Percentiles rank a stretch among this genome's conserved stretches.
Conservation (phyloP, 176 grass and related monocot genomes). For the Coix lacrymajobi region DNA sequence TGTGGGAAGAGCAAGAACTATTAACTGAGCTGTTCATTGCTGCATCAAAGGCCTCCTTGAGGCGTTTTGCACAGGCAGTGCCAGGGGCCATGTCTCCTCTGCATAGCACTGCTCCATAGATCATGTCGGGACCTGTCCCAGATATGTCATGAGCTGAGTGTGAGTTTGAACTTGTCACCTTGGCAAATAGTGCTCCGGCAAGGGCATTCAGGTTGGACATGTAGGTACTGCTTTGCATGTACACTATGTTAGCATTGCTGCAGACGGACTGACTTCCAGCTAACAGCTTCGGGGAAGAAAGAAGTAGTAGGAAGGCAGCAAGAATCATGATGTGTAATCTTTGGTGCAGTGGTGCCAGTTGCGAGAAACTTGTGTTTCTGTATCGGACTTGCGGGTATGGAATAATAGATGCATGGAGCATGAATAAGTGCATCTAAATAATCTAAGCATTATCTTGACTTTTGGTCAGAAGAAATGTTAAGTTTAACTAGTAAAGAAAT, state of each 20-base stretch:
- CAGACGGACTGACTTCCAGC: not conserved
- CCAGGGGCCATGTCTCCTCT: not conserved
- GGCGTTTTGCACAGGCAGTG: not conserved
- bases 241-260: not conserved
- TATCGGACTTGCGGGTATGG: not conserved
- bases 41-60: not conserved
- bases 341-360: not conserved
- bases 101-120: conserved; percentile 20
- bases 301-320: not conserved
- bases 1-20: not conserved
- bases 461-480: not conserved
- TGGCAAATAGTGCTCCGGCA: not conserved
- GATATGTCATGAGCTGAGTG: conserved; percentile 3
- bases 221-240: conserved; percentile 1
- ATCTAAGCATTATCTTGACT: not conserved
- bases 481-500: not conserved
- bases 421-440: not conserved
- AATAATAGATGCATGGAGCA: not conserved
- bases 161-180: not conserved
- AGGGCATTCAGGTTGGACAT: not conserved
- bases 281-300: not conserved
- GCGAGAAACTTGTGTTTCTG: not conserved
- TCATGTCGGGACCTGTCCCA: not conserved
- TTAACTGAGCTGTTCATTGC: not conserved
- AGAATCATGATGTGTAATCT: not conserved